phyloP scores from a whole-genome alignment of 345 rosid species.

The Hirschfeldia incana region DNA sequence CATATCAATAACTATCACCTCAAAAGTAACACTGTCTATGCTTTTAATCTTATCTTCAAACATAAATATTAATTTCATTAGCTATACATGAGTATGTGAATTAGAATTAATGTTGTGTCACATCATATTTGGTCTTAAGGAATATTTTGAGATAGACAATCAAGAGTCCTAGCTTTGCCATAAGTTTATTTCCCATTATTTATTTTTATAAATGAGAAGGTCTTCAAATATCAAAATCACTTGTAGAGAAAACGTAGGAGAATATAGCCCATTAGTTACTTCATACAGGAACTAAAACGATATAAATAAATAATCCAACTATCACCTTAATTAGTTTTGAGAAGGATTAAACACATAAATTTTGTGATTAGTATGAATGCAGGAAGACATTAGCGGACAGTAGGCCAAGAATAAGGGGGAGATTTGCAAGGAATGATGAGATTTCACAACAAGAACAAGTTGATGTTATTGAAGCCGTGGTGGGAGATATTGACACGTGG shows the following conservation, averaged over 20 bases:
- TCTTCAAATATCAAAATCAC: neutral
- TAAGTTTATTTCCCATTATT: neutral
- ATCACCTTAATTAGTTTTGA: neutral
- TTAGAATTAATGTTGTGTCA: slow-evolving; percentile 30
- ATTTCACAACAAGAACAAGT: slow-evolving; percentile 50
- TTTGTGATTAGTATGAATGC: slow-evolving; percentile 68
- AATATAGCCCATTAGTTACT: neutral
- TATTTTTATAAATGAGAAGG: neutral
- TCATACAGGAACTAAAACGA: neutral
- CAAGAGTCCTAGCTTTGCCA: slow-evolving; percentile 9
- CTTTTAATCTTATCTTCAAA: slow-evolving; percentile 28
- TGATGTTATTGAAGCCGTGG: slow-evolving; percentile 46
- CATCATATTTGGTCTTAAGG: slow-evolving; percentile 33
- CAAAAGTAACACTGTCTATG: slow-evolving; percentile 17
- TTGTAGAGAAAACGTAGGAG: neutral
- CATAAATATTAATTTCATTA: slow-evolving; percentile 12
- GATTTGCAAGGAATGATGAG: slow-evolving; percentile 88
- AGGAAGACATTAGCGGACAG: slow-evolving; percentile 96
- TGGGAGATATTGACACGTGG: slow-evolving; percentile 71
- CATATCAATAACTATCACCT: slow-evolving; percentile 26
- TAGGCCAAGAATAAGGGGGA: slow-evolving; percentile 89
- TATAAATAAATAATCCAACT: neutral
- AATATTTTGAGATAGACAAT: slow-evolving; percentile 35
- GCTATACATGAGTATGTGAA: slow-evolving; percentile 22
- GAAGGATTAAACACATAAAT: neutral